phyloP scores from a whole-genome alignment of 208 protist genomes.

The Leishmania lainsoni region DNA sequence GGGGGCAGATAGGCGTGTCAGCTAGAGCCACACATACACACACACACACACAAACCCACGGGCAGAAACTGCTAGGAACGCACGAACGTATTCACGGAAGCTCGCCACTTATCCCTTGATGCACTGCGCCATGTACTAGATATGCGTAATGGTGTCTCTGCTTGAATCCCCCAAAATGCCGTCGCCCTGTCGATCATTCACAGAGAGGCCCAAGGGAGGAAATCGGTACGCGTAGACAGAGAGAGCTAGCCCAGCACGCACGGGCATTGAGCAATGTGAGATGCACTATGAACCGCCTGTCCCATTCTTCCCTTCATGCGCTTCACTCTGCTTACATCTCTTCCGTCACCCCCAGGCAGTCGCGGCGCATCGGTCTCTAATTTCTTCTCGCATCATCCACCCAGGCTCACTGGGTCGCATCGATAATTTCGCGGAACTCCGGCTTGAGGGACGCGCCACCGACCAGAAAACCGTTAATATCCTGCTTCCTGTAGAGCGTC shows the following conservation, averaged over 20 bases:
- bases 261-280: neutral
- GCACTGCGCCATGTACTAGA: neutral
- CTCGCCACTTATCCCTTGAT: neutral
- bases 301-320: neutral
- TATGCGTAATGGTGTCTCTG: neutral
- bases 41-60: neutral
- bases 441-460: conserved; percentile 97
- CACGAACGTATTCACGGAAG: neutral
- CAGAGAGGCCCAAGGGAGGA: neutral
- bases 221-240: neutral
- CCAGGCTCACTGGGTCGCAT: conserved; percentile 56
- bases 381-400: conserved; percentile 14
- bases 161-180: neutral
- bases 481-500: conserved; percentile 86
- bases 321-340: neutral
- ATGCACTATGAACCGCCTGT: neutral
- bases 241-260: neutral
- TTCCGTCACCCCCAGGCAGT: neutral
- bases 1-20: neutral
- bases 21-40: neutral
- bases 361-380: conserved; percentile 4
- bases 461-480: conserved; percentile 99
- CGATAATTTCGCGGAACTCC: conserved; percentile 96
- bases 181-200: neutral
- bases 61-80: neutral